Base-by-base conservation (phyloP, 257 asterid genomes). In the Przewalskia tangutica region DNA sequence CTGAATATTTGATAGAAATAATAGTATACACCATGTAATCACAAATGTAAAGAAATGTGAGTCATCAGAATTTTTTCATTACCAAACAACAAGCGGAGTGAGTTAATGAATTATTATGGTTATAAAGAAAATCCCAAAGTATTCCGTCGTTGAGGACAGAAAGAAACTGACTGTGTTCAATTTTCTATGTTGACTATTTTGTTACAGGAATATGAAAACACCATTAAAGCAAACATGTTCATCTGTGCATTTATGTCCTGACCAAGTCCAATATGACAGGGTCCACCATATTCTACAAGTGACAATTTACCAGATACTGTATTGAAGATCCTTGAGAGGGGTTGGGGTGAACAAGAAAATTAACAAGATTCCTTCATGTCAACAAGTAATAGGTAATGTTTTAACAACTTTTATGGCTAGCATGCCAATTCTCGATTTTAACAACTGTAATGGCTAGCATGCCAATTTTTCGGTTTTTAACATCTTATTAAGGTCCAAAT, bases 1-100 rank as follows among this genome's bases (percentile, higher is more conserved):
- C 97, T 93, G 89, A 93, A 93, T 91, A 92, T 91, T 95, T 95
- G 97, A 95, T 93, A 95, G 96, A 95, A 95, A 89, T 95, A 95
- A 91, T 95, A 95, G 89, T 95, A 95, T 89, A 95, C 98, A 85
- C 98, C 98, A 97, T 95, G 97, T 93, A 86, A 85, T 88, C 91
- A 82, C 80, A 84, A 91, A 90, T 85, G 86, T 81, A 86, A 59
- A 88, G 81, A 40, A 84, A 77, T 77, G 89, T 89, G 87, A 91
- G 92, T 88, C 76, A 82, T 86, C 78, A 77, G 66, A 87, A 76
- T n/a, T n/a, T 80, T 77, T 62, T 77, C 53, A 81, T 67, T 66
- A 13, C 20, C 18, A 83, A 62, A 54, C 20, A 54, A 54, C 60
- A 54, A 16, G 60, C 60, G 14, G 60, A 54, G 60, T 16, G 8